Evolutionary conservation across 1,284 basidiomycete species (phyloP).

Genomic region (Rhizoctonia solani): DNA sequence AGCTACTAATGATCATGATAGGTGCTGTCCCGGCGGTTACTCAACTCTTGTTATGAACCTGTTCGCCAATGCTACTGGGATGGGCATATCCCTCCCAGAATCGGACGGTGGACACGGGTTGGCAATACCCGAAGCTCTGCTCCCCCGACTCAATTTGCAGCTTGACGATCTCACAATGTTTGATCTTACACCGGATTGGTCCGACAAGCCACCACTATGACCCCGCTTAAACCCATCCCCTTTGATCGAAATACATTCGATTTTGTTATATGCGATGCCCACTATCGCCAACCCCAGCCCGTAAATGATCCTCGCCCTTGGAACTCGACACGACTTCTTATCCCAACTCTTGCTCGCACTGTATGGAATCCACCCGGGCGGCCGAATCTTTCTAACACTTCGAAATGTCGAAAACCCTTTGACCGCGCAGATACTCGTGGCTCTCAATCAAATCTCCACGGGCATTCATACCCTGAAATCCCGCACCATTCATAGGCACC

Average conservation of each 20-base stretch:
- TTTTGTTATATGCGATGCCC: conserved; percentile 47
- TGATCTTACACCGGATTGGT: background rate
- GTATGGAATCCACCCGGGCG: conserved; percentile 30
- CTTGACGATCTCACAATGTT: background rate
- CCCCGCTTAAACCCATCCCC: background rate
- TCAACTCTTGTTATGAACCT: background rate
- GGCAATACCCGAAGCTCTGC: background rate
- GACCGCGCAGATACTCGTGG: too few species aligned
- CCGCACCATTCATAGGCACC: too few species aligned
- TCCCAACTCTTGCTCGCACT: conserved; percentile 45
- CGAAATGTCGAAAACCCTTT: too few species aligned
- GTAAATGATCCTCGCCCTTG: background rate
- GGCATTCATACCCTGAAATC: too few species aligned
- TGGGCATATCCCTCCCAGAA: background rate
- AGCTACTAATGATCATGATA: background rate
- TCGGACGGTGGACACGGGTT: background rate
- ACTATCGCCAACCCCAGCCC: conserved; percentile 42
- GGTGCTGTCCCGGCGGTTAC: conserved; percentile 9
- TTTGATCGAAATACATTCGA: conserved; percentile 40
- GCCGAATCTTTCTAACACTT: conserved; percentile 46
- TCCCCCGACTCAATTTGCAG: background rate
- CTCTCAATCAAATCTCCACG: too few species aligned
- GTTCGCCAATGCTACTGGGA: background rate
- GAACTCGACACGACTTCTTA: conserved; percentile 42
- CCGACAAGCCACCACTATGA: background rate